phyloP scores from a whole-genome alignment of 768 basidiomycete genomes.

The Suillus weaverae region DNA sequence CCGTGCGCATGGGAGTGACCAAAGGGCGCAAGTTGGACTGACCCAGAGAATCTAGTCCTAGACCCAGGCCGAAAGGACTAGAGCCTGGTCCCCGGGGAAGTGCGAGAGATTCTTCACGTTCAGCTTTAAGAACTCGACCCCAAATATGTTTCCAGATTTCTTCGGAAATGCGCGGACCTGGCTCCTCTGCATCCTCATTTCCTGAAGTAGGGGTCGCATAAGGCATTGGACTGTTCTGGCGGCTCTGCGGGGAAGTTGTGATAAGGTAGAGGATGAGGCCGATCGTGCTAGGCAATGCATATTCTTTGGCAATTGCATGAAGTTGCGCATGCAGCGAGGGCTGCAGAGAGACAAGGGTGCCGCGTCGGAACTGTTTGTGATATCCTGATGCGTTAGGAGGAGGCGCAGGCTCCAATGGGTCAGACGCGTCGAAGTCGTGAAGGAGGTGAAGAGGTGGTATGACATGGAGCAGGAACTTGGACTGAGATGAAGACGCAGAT shows the following conservation, averaged over 20 bases:
- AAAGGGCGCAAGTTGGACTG: constrained; percentile 45
- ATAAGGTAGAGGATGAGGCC: constrained; percentile 86
- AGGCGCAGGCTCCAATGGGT: constrained; percentile 47
- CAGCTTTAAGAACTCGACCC: constrained; percentile 65
- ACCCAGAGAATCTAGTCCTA: constrained; percentile 38
- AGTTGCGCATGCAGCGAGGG: constrained; percentile 82
- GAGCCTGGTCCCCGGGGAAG: constrained; percentile 37
- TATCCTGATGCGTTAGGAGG: constrained; percentile 69
- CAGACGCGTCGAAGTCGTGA: constrained; percentile 51
- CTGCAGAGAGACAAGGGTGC: constrained; percentile 84
- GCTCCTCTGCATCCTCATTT: constrained; percentile 46
- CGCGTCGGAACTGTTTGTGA: constrained; percentile 76
- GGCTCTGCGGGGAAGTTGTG: constrained; percentile 32
- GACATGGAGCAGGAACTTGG: constrained; percentile 79
- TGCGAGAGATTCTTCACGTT: constrained; percentile 45
- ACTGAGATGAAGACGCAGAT: constrained; percentile 41
- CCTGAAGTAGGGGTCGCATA: constrained; percentile 15
- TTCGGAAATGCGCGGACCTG: constrained; percentile 82
- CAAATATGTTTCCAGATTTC: constrained; percentile 90
- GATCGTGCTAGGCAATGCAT: constrained; percentile 82
- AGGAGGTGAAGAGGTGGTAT: constrained; percentile 75
- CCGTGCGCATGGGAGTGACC: constrained; percentile 43
- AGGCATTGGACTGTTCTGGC: constrained; percentile 17
- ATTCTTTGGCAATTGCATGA: constrained; percentile 88
- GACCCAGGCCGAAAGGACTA: constrained; percentile 44